phyloP scores from a whole-genome alignment of 75 land plant genomes.

The Chamaecyparis obtusa region DNA sequence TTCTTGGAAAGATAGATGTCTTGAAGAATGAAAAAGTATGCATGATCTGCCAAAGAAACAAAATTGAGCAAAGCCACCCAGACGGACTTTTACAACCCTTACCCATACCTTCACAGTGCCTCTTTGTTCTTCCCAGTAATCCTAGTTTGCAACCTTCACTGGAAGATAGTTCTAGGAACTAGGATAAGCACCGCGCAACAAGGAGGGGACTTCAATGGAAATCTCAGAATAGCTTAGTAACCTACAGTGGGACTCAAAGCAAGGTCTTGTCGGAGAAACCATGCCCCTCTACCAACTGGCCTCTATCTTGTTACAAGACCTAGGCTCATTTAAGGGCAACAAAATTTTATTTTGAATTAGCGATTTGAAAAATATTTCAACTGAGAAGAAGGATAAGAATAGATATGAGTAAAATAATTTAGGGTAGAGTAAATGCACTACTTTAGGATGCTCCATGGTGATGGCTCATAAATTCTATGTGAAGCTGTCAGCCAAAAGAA shows the following conservation, averaged over 20 bases:
- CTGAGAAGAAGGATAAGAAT: background rate
- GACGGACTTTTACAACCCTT: too few relatives aligned
- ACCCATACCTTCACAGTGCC: too few relatives aligned
- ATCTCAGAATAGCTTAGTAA: background rate
- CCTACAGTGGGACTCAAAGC: background rate
- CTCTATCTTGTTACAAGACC: background rate
- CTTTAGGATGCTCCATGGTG: slow-evolving; percentile 97
- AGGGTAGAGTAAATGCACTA: slow-evolving; percentile 2
- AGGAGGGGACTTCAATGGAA: background rate
- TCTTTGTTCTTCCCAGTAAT: too few relatives aligned
- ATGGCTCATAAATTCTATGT: slow-evolving; percentile 87
- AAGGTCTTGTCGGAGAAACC: background rate
- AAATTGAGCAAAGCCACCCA: too few relatives aligned
- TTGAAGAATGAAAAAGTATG: too few relatives aligned
- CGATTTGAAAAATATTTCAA: background rate
- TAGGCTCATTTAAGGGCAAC: background rate
- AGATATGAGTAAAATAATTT: background rate
- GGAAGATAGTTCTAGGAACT: too few relatives aligned
- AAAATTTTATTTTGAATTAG: background rate
- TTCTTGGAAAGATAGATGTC: too few relatives aligned
- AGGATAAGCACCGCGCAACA: too few relatives aligned
- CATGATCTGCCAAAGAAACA: too few relatives aligned
- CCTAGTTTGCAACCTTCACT: too few relatives aligned
- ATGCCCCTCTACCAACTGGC: background rate
- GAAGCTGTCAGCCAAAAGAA: slow-evolving; percentile 90